Evolutionary conservation across 208 protist species (phyloP), one percentile per base, ranked within the genome.

Genomic region (Phytomonas sp.): DNA sequence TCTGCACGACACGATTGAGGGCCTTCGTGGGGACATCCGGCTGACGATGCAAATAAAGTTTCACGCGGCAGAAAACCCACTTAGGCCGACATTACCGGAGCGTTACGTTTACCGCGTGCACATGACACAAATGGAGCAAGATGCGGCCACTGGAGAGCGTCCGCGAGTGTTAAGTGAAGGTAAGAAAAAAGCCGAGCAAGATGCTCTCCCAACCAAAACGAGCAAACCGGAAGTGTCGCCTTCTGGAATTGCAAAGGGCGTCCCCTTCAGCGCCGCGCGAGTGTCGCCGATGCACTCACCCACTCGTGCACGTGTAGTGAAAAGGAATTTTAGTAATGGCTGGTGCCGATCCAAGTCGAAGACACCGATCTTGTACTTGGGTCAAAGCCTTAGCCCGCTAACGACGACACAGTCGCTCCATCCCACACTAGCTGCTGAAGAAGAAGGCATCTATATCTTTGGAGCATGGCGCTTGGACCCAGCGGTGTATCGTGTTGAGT

Each of bases 21-120:
- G 92, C 26, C 78, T 97, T 63, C 85, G 84, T 65, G 92, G 92
- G 0, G 92, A 97, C 56, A 83, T 97, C 59, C 86, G 87, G 0
- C 77, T 97, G n/a, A 93, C 89, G 36, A 75, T 97, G 61, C 84
- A 83, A 64, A 86, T 97, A 45, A 97, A 97, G 77, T 97, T 94
- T 71, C 86, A 93, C 72, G 86, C 86, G 12, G 84, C 89, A 4
- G 85, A 93, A 56, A 97, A 97, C 74, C 92, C 92, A 16, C 73
- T 94, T 63, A 83, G 81, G 30, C 92, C 92, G 49, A 72, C 76
- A 32, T 69, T 97, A 37, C 88, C 92, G 2, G 78, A 75, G 68
- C 80, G 92, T 19, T 85, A 85, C 63, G 82, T 90, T 4, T 80
- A 71, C 12, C 74, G 75, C 1, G 61, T 86, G 49, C 42, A 62